These are phyloP conservation scores for Oenanthe sinensis DNA, from an alignment of 129 eudicot genomes.

Conservation along the genomic window DNA sequence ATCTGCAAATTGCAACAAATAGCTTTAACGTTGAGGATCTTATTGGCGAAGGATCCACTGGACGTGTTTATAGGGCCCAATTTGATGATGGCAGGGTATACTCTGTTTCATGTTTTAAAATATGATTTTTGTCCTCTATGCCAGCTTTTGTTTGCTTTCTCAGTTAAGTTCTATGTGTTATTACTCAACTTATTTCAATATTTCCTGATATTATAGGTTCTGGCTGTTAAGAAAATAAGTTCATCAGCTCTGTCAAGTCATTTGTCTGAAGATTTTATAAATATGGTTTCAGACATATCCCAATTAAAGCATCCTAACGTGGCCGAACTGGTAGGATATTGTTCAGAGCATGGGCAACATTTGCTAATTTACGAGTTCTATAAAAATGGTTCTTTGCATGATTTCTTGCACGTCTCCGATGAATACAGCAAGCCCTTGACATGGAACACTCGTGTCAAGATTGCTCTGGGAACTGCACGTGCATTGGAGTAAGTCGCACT, in stretches of 20 bases:
- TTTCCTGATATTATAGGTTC: conserved; percentile 43
- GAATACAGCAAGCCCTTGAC: conserved; percentile 83
- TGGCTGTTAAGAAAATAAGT: conserved; percentile 89
- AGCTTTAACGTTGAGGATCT: conserved; percentile 81
- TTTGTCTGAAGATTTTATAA: conserved; percentile 59
- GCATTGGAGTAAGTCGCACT: conserved; percentile 77
- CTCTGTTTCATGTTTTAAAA: background rate
- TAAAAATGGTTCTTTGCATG: conserved; percentile 79
- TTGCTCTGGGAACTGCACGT: conserved; percentile 93
- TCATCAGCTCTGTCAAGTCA: conserved; percentile 55
- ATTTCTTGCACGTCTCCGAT: conserved; percentile 75
- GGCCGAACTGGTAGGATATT: conserved; percentile 82
- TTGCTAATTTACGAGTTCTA: conserved; percentile 78
- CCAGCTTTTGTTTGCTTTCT: background rate
- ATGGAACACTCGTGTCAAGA: conserved; percentile 94
- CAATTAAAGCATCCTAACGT: conserved; percentile 79
- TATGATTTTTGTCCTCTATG: background rate
- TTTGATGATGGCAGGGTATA: conserved; percentile 80
- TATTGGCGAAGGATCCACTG: conserved; percentile 85
- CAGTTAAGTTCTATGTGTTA: background rate
- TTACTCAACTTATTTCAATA: background rate
- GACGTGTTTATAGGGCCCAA: conserved; percentile 88
- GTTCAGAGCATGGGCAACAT: conserved; percentile 91
- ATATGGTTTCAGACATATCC: conserved; percentile 67
- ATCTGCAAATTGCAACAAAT: conserved; percentile 86